These are phyloP conservation scores for Apiospora phragmitis DNA, from an alignment of 2,329 filamentous ascomycete genomes.

Conservation along the genomic window DNA sequence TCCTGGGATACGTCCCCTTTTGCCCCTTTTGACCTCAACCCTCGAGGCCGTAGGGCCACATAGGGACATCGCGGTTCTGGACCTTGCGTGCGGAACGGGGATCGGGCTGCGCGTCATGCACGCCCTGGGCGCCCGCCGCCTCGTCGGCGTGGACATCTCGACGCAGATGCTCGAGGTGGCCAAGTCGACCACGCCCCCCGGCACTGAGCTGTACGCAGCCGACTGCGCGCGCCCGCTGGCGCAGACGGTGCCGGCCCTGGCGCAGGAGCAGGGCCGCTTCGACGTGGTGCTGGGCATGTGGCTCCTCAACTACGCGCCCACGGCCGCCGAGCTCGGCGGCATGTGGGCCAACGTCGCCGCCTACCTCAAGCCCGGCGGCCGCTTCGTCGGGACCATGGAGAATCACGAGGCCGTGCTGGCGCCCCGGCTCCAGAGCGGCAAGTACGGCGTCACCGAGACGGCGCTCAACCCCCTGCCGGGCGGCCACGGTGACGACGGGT, in stretches of 20 bases:
- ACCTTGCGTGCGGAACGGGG: constrained; percentile 11
- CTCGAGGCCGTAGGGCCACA: background rate
- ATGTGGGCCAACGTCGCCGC: constrained; percentile 13
- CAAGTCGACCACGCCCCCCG: background rate
- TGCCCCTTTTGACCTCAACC: constrained; percentile 6
- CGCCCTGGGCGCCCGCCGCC: background rate
- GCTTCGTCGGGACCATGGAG: constrained; percentile 12
- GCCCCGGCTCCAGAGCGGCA: background rate
- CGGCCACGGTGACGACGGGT: background rate
- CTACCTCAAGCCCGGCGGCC: constrained; percentile 12
- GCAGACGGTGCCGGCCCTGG: background rate
- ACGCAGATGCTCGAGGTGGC: constrained; percentile 12
- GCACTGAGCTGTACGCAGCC: background rate
- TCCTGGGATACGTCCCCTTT: constrained; percentile 7
- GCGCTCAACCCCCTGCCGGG: background rate
- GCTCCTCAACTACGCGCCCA: constrained; percentile 12
- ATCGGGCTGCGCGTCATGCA: constrained; percentile 8
- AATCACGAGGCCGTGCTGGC: constrained; percentile 11
- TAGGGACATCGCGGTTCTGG: background rate
- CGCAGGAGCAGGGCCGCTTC: background rate
- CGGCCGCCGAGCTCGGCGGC: constrained; percentile 5
- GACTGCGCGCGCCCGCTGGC: constrained; percentile 6
- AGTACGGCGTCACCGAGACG: constrained; percentile 10
- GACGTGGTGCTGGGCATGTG: constrained; percentile 12
- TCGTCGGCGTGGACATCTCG: constrained; percentile 11